A percentile compares a stretch with the other conserved stretches of the same genome.
Conservation (phyloP, 441 rosid species). For the Melianthus villosus region DNA sequence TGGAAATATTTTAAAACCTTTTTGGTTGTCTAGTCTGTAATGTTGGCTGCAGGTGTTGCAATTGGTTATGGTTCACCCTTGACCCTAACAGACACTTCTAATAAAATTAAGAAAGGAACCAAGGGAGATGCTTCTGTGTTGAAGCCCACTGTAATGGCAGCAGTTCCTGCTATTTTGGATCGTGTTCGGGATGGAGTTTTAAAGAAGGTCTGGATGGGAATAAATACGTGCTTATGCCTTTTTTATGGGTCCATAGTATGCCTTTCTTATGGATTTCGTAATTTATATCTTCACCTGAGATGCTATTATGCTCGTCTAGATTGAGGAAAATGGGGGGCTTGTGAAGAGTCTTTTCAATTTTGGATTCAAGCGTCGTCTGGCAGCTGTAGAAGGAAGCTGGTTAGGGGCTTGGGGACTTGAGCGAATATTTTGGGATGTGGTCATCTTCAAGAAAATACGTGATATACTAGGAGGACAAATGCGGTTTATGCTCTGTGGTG, state of each 20-base stretch:
- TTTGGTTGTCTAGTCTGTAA: constrained; percentile 38
- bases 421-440: constrained; percentile 50
- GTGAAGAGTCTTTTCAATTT: constrained; percentile 49
- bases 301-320: too few relatives aligned
- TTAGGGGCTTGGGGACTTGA: constrained; percentile 92
- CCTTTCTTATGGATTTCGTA: too few relatives aligned
- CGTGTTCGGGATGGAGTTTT: constrained; percentile 76
- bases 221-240: too few relatives aligned
- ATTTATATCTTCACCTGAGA: too few relatives aligned
- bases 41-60: constrained; percentile 52
- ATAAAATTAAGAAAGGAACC: constrained; percentile 76
- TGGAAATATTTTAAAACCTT: constrained; percentile 9
- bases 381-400: constrained; percentile 86
- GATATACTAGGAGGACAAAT: constrained; percentile 67
- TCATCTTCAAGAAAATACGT: constrained; percentile 48
- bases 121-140: constrained; percentile 75
- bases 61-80: constrained; percentile 79
- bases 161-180: constrained; percentile 84
- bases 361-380: constrained; percentile 50
- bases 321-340: constrained; percentile 64
- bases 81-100: constrained; percentile 73
- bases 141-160: constrained; percentile 70
- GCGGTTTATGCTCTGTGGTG: constrained; percentile 67
- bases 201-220: too few relatives aligned
- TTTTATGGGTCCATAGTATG: too few relatives aligned